Percentiles rank a stretch among this genome's conserved stretches.
Evolutionary conservation across 208 protist genomes (phyloP).

Genomic region (Acanthamoeba triangularis): DNA sequence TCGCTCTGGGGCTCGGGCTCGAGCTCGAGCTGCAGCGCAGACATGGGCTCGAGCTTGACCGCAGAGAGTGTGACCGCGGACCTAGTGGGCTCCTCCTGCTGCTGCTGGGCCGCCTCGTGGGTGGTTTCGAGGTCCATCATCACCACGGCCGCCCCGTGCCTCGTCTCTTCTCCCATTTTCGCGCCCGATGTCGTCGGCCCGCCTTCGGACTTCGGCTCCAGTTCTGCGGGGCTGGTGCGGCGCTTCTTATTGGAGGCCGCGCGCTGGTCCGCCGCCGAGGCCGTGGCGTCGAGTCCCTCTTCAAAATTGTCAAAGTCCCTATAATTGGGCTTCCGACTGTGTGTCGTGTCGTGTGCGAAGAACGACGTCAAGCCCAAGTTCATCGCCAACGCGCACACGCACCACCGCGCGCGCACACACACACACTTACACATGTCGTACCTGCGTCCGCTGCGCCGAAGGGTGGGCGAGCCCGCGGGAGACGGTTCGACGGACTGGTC

Average conservation of each 20-base stretch:
- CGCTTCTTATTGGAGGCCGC: neutral
- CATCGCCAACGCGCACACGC: neutral
- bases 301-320: neutral
- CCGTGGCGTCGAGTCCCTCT: neutral
- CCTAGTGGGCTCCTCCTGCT: too few relatives aligned
- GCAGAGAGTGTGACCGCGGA: too few relatives aligned
- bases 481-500: conserved; percentile 6
- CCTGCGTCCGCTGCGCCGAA: neutral
- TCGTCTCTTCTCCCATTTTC: too few relatives aligned
- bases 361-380: neutral
- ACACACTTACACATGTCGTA: neutral
- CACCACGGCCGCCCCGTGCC: too few relatives aligned
- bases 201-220: neutral
- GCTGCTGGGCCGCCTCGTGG: too few relatives aligned
- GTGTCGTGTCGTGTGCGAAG: neutral
- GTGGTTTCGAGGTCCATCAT: too few relatives aligned
- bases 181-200: too few relatives aligned
- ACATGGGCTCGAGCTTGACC: neutral
- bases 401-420: neutral
- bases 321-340: neutral
- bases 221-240: neutral
- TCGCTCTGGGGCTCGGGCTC: neutral
- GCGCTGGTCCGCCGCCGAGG: neutral
- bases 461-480: neutral
- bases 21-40: neutral